These are phyloP conservation scores for Colletotrichum gigasporum DNA, from an alignment of 2,329 filamentous ascomycete genomes.

Conservation along the genomic window DNA sequence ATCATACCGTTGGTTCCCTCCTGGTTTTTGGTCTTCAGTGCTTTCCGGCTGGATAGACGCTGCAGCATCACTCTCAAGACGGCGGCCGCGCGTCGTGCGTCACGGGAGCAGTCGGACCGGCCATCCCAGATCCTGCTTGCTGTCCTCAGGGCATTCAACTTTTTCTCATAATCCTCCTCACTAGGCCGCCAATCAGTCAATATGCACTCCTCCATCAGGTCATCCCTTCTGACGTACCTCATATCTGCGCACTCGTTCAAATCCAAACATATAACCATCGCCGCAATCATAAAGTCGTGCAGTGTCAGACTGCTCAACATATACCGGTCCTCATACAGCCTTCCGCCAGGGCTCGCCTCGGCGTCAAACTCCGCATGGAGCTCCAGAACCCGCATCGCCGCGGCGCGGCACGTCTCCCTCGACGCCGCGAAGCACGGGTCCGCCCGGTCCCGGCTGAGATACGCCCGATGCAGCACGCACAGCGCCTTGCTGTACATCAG, in stretches of 20 bases:
- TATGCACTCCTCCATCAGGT: no score
- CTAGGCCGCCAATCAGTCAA: conserved; percentile 34
- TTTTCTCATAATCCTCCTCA: conserved; percentile 43
- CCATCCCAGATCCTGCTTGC: conserved; percentile 55
- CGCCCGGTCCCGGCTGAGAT: conserved; percentile 49
- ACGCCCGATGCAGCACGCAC: conserved; percentile 60
- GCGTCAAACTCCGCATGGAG: conserved; percentile 58
- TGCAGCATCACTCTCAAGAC: conserved; percentile 52
- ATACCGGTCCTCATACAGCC: conserved; percentile 61
- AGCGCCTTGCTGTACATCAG: conserved; percentile 58
- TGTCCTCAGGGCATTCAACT: conserved; percentile 47
- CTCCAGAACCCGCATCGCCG: conserved; percentile 54
- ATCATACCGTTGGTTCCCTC: background rate
- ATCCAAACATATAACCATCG: conserved; percentile 67
- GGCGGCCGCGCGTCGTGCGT: conserved; percentile 53
- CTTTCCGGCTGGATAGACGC: conserved; percentile 17
- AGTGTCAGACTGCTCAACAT: conserved; percentile 62
- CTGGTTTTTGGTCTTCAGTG: background rate
- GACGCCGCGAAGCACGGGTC: conserved; percentile 50
- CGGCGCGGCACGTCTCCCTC: conserved; percentile 50
- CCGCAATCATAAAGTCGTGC: conserved; percentile 67
- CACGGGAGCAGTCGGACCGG: conserved; percentile 47
- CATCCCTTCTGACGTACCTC: conserved; percentile 40
- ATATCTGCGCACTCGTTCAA: conserved; percentile 50
- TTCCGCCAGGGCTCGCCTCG: conserved; percentile 57